Conservation (phyloP, 2,329 filamentous ascomycete species). For the Penicillium sp. region DNA sequence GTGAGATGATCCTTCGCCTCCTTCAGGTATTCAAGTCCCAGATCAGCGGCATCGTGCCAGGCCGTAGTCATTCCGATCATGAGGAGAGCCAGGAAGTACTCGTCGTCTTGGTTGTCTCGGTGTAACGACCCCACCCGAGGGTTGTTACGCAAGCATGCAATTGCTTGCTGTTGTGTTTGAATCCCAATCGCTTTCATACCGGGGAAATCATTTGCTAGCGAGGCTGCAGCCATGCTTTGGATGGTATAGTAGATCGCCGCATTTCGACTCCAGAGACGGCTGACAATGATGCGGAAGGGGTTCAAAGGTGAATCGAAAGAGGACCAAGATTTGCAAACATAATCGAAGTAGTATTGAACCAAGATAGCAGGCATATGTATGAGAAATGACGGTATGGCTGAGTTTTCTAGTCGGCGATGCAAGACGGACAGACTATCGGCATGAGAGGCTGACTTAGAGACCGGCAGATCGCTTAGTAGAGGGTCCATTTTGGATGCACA, state of each 20-base stretch:
- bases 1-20: conserved; percentile 26
- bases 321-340: conserved; percentile 29
- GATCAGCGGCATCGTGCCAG: conserved; percentile 25
- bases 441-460: conserved; percentile 3
- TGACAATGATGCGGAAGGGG: conserved; percentile 25
- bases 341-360: conserved; percentile 29
- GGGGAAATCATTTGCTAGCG: conserved; percentile 28
- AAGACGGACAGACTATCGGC: conserved; percentile 23
- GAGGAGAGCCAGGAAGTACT: conserved; percentile 26
- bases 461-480: not conserved
- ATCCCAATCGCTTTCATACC: conserved; percentile 26
- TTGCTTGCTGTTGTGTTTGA: conserved; percentile 29
- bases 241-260: conserved; percentile 30
- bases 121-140: conserved; percentile 17
- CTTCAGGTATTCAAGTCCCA: conserved; percentile 26
- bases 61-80: conserved; percentile 28
- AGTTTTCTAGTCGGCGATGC: conserved; percentile 22
- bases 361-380: conserved; percentile 27
- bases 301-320: conserved; percentile 29
- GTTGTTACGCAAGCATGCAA: conserved; percentile 25
- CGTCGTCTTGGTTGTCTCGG: conserved; percentile 24
- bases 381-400: conserved; percentile 23
- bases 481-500: conserved; percentile 5
- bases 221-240: conserved; percentile 30
- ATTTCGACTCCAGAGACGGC: conserved; percentile 27